Evolutionary conservation across 768 basidiomycete species (phyloP), one percentile per base, ranked within the genome.

Genomic region (Trametes meyenii): DNA sequence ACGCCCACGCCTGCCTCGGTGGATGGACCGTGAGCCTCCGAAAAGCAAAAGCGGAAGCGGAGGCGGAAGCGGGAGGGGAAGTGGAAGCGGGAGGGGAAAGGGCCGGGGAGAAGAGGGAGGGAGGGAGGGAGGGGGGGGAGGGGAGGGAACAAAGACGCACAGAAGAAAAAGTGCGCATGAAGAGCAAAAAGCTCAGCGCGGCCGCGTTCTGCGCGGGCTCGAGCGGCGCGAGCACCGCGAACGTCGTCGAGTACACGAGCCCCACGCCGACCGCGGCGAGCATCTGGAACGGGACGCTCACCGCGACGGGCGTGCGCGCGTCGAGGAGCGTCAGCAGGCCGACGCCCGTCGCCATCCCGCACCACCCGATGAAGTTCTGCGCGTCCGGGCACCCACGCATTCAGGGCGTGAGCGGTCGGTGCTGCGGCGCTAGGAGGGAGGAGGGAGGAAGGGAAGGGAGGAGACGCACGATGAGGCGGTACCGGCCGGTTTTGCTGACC

Each of bases 331-430:
- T 71, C 24, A 81, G 58, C 1, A 82, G 58, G 2, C 76, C 77
- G 23, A 76, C 67, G 1, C 77, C 76, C 23, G 76, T n/a, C 24
- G 76, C 58, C n/a, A 72, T 65, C 17, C 77, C 55, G 3, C 52
- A 62, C 79, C 80, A 82, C 2, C 71, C 78, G 10, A 68, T 5
- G 55, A 70, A 70, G 55, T 75, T 76, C 58, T 73, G 75, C 0
- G n/a, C n/a, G n/a, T n/a, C n/a, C n/a, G n/a, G n/a, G n/a, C n/a
- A n/a, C n/a, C n/a, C n/a, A n/a, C n/a, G n/a, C n/a, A n/a, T n/a
- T n/a, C n/a, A n/a, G n/a, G n/a, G n/a, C n/a, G n/a, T n/a, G n/a
- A n/a, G n/a, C n/a, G n/a, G n/a, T n/a, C n/a, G n/a, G n/a, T n/a
- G n/a, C n/a, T n/a, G n/a, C n/a, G n/a, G n/a, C n/a, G n/a, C n/a